Evolutionary conservation across 345 rosid species (phyloP), one percentile per base, ranked within the genome.

Genomic region (Pistacia integerrima): DNA sequence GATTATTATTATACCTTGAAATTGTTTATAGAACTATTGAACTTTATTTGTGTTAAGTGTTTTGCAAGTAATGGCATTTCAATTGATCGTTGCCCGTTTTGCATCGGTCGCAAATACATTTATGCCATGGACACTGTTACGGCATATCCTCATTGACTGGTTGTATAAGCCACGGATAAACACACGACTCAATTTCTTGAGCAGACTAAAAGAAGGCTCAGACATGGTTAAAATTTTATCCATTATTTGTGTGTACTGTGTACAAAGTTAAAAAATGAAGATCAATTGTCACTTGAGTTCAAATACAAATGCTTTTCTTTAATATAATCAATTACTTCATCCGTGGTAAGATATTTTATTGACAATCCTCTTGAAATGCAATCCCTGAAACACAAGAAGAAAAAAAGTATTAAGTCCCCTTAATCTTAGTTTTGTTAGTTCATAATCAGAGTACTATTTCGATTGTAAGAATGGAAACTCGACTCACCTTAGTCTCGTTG

Each of bases 301-400:
- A 74, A 57, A 86, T 93, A 93, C 59, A 95, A 71, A 16, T 74
- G 70, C 8, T 81, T 87, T 56, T 83, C 81, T 83, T 64, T 84
- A 63, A 90, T 86, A 81, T 92, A 88, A 57, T 82, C 82, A 22
- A 90, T 87, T 20, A 93, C 97, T 75, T 84, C 86, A 78, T 95
- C 97, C 16, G 71, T 80, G 12, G 94, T 93, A 74, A 95, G 83
- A 82, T 92, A 95, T 64, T 88, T 95, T 68, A 95, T 80, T 6
- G 98, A 92, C 69, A 92, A 73, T 25, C 99, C 93, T 80, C 87
- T 81, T 5, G 88, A 83, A 74, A 90, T 84, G 86, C 98, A 91
- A 74, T 88, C 92, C 93, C 98, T 94, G 87, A 30, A 85, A 70
- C n/a, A 17, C 13, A 61, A 22, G 30, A 61, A 22, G 30, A 13